Evolutionary conservation across 75 land plant genomes (phyloP).

Genomic region (Picea glauca): DNA sequence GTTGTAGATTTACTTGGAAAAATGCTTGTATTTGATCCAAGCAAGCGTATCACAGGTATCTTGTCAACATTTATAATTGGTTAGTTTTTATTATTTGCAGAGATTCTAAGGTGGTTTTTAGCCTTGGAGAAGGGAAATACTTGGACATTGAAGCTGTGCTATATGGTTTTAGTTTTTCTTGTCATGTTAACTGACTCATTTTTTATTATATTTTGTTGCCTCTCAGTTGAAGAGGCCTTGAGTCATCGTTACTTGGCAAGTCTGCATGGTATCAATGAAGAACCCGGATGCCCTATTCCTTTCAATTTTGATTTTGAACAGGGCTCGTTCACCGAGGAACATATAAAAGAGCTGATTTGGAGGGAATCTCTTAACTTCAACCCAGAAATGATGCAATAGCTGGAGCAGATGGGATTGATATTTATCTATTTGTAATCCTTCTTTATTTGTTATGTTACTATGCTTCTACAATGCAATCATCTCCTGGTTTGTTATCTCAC

Average conservation of each 20-base stretch:
- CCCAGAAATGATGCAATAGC: slow-evolving; percentile 52
- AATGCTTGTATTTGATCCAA: slow-evolving; percentile 96
- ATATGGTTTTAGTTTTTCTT: background rate
- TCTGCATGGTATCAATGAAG: slow-evolving; percentile 84
- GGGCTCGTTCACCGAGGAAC: slow-evolving; percentile 77
- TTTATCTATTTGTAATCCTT: no score
- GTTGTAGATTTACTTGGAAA: slow-evolving; percentile 86
- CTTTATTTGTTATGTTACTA: no score
- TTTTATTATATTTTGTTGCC: background rate
- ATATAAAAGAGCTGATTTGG: slow-evolving; percentile 90
- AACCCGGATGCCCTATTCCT: slow-evolving; percentile 71
- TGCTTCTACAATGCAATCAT: no score
- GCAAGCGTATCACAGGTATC: slow-evolving; percentile 81
- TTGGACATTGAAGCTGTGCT: background rate
- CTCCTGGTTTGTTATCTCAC: no score
- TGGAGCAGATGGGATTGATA: background rate
- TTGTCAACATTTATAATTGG: background rate
- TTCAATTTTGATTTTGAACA: slow-evolving; percentile 94
- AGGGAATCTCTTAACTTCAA: slow-evolving; percentile 67
- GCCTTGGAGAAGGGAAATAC: slow-evolving; percentile 36
- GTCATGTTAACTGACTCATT: background rate
- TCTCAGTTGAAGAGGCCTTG: slow-evolving; percentile 84
- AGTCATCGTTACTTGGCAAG: slow-evolving; percentile 81
- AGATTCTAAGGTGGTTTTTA: slow-evolving; percentile 20
- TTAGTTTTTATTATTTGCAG: background rate